Percentiles rank a stretch among this genome's conserved stretches.
Conservation (phyloP, 2,329 filamentous ascomycete genomes). For the Corniculantispora saksenae region DNA sequence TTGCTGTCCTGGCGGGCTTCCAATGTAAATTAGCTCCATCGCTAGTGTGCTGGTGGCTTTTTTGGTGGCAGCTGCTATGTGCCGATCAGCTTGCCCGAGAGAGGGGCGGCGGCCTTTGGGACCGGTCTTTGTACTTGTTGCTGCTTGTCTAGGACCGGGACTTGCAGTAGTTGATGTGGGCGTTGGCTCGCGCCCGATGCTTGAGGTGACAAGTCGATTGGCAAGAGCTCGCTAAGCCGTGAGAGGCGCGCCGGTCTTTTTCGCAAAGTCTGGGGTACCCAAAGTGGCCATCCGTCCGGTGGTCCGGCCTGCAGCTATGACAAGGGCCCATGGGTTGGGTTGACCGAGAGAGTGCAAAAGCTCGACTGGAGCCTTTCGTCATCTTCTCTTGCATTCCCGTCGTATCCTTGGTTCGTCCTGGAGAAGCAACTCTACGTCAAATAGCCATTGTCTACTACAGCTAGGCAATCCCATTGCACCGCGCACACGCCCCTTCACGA, state of each 20-base stretch:
- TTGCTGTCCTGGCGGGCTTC: background rate
- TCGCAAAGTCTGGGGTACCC: background rate
- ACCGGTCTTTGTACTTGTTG: background rate
- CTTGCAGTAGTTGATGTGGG: background rate
- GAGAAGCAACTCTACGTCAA: background rate
- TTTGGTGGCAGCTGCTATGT: background rate
- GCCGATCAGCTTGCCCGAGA: background rate
- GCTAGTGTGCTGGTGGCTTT: background rate
- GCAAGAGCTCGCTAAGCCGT: background rate
- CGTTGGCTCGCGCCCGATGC: conserved; percentile 1
- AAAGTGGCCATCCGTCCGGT: background rate
- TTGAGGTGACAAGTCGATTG: background rate
- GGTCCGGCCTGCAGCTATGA: background rate
- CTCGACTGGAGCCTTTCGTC: background rate
- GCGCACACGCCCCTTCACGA: background rate
- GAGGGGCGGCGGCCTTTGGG: background rate
- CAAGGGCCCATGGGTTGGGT: background rate
- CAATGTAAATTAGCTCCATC: background rate
- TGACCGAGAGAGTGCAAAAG: conserved; percentile 1
- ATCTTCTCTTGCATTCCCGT: background rate
- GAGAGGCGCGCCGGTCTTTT: background rate
- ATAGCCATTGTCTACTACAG: background rate
- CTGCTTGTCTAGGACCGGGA: background rate
- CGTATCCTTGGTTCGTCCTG: background rate
- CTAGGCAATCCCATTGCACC: background rate